Base-by-base conservation (phyloP, 164 flowering plant genomes). In the Macadamia tetraphylla region DNA sequence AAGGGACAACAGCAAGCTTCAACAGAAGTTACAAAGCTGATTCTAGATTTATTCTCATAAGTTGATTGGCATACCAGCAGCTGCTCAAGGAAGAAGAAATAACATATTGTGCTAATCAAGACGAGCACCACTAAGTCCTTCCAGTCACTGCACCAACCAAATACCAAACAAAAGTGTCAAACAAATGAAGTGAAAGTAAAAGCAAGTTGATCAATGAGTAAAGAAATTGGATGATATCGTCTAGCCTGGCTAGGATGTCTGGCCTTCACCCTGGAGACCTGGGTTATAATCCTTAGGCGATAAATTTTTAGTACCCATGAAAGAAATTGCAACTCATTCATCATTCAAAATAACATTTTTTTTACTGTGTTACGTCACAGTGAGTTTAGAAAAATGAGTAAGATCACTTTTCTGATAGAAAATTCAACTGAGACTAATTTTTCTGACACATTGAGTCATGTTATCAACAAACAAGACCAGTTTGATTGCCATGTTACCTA, bases 1-100 rank as follows among this genome's bases (percentile, higher is more conserved):
- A 6, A 51, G 23, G 13, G 13, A 3, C 49, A 29, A 7, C 8
- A 35, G 40, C 60, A 32, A 53, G 61, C 30, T 30, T 52, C 67
- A 29, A 44, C 30, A n/a, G 58, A 29, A 9, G 29, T 18, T 15
- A 60, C 29, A 55, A 63, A 63, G 9, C 3, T 18, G 5, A 9
- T 69, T 42, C 40, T 9, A 64, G 35, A 14, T 52, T n/a, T 48
- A 17, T 56, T 40, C 14, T 67, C 51, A 56, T 9, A 66, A 64
- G 35, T 42, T 71, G 43, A 63, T 58, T 15, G 57, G 17, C 88
- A 64, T 85, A 93, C 98, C 94, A 93, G 82, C 51, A 93, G 82
- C 83, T 93, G 98, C 88, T 91, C 98, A 51, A 94, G 87, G 84
- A 91, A 87, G 83, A 93, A 93, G 84, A 91, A 93, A 74, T 91